Conservation (phyloP, 352 stramenopile genomes). For the Globisporangium parvum region DNA sequence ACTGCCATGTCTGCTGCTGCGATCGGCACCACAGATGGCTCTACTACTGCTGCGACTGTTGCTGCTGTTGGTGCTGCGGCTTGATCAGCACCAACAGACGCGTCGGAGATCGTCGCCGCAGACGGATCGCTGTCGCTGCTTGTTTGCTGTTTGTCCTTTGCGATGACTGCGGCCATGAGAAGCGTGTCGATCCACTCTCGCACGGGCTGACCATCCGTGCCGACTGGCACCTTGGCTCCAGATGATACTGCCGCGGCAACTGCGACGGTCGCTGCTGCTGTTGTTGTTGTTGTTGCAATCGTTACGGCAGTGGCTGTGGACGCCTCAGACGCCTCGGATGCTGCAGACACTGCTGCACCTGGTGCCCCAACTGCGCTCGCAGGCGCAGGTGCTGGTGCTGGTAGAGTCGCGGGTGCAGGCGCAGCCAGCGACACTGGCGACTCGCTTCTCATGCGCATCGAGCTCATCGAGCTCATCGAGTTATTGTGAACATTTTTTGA, state of each 20-base stretch:
- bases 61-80: background rate
- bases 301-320: background rate
- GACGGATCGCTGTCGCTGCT: background rate
- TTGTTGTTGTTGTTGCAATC: background rate
- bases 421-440: no score
- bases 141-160: constrained; percentile 47
- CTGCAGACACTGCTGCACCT: background rate
- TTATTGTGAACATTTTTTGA: no score
- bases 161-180: constrained; percentile 67
- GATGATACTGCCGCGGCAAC: background rate
- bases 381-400: no score
- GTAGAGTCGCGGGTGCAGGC: no score
- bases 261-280: background rate
- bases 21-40: no score
- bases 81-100: no score
- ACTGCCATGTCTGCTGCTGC: no score
- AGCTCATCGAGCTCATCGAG: no score
- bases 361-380: background rate
- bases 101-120: background rate
- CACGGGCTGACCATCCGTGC: constrained; percentile 29
- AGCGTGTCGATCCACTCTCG: constrained; percentile 78
- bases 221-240: constrained; percentile 6
- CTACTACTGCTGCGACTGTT: constrained; percentile 1
- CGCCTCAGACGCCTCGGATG: constrained; percentile 2
- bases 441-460: no score